Evolutionary conservation across 2,329 filamentous ascomycete genomes (phyloP), one percentile per base, ranked within the genome.

Genomic region (Fonsecaea pugnacius): DNA sequence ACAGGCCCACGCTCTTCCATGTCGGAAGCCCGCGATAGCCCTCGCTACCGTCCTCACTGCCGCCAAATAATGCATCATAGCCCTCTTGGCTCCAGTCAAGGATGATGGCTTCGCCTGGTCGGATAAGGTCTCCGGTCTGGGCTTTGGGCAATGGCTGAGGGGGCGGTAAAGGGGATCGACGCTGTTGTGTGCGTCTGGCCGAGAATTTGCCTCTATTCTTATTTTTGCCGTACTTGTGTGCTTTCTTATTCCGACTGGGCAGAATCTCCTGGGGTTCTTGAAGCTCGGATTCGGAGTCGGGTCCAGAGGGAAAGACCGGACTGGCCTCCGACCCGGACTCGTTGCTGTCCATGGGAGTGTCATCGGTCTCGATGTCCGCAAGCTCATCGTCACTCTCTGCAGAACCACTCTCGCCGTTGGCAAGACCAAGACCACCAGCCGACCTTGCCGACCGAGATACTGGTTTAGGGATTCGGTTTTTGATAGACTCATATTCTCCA

Each of bases 21-120:
- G 87, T 89, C 46, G 84, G 80, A 27, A 81, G 75, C 50, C 91
- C 91, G 38, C 87, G 84, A 35, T 84, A 74, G 9, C 84, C 80
- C 48, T 84, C 78, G 6, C 79, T 75, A 3, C 80, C 75, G 10
- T 78, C 73, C 4, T 73, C 70, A 36, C 72, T 70, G 32, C 73
- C 77, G 52, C 72, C 74, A 73, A 96, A 98, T 24, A 96, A 81
- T 16, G 81, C 80, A 18, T 94, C 87, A 74, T 86, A 90, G 5
- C 87, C 88, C 7, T 89, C 82, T 7, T 87, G 80, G 50, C 82
- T 85, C 93, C 94, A 99, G 71, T 98, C 93, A 10, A 97, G 85
- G 5, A 98, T 82, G 54, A 99, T 87, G 27, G 87, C 91, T 76
- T 99, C 95, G 57, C 91, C 89, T 30, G 94, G 84, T 38, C 90